phyloP scores from a whole-genome alignment of 768 basidiomycete species.

The Tremella fuciformis region DNA sequence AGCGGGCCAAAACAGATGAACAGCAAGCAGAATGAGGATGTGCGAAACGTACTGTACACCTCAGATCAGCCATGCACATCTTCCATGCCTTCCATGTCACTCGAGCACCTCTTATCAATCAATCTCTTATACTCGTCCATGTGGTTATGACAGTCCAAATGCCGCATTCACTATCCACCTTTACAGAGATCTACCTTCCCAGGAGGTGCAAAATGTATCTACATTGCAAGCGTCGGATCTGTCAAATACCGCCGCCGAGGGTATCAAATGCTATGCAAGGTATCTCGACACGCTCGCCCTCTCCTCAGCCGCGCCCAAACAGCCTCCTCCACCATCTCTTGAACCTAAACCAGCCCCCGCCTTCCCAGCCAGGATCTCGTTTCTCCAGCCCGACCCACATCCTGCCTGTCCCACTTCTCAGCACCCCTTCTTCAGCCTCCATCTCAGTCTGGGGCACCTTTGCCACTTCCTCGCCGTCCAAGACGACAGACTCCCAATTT shows the following conservation, averaged over 20 bases:
- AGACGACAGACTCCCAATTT: constrained; percentile 20
- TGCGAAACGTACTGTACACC: no score
- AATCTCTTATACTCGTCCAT: constrained; percentile 8
- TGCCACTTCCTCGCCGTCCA: constrained; percentile 12
- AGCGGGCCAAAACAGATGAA: background rate
- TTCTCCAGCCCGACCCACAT: constrained; percentile 70
- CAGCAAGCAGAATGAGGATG: no score
- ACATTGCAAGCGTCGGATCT: no score
- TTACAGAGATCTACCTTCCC: no score
- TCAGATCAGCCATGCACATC: no score
- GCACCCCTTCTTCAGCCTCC: constrained; percentile 58
- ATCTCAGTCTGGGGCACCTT: constrained; percentile 52
- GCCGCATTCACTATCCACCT: no score
- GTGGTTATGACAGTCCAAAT: no score
- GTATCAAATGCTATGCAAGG: no score
- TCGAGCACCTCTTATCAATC: background rate
- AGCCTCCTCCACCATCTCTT: constrained; percentile 73
- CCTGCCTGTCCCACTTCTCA: constrained; percentile 75
- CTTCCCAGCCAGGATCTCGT: constrained; percentile 67
- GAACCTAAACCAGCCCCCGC: constrained; percentile 76
- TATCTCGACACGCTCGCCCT: no score
- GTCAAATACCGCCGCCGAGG: no score
- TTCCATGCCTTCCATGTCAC: no score
- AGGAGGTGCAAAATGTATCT: no score
- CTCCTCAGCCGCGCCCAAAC: constrained; percentile 53